Conservation (phyloP, 345 rosid species). For the Geranium rotundifolium region DNA sequence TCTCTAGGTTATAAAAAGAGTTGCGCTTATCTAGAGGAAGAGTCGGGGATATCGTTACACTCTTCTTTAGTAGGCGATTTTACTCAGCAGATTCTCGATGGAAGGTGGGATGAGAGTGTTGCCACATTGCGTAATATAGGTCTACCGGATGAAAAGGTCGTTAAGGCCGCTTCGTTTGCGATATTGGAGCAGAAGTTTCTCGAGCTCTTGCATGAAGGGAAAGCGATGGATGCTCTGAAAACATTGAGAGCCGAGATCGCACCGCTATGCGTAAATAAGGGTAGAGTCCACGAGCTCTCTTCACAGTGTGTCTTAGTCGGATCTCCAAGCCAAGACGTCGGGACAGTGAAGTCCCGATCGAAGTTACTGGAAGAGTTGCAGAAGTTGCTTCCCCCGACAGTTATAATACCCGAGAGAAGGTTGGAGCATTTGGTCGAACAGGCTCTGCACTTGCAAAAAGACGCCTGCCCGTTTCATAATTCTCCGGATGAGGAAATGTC, state of each 20-base stretch:
- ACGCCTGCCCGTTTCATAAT: conserved; percentile 49
- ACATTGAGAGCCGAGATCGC: conserved; percentile 55
- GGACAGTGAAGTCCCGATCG: conserved; percentile 29
- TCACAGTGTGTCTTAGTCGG: conserved; percentile 11
- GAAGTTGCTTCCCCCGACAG: conserved; percentile 38
- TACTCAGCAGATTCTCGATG: conserved; percentile 38
- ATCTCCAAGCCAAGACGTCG: conserved; percentile 16
- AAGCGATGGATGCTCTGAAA: conserved; percentile 40
- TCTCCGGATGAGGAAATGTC: conserved; percentile 42
- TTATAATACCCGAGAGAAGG: conserved; percentile 49
- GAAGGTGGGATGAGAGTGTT: conserved; percentile 50
- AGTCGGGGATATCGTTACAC: conserved; percentile 51
- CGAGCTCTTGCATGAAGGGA: conserved; percentile 35
- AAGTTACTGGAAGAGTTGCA: conserved; percentile 46
- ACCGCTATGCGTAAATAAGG: conserved; percentile 30
- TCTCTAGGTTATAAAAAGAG: conserved; percentile 53
- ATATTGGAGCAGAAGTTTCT: conserved; percentile 55
- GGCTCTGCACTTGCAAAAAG: conserved; percentile 48
- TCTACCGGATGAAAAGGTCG: conserved; percentile 24
- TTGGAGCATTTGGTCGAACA: conserved; percentile 58
- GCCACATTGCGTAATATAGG: conserved; percentile 32
- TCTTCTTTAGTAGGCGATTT: conserved; percentile 29
- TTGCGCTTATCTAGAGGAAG: conserved; percentile 50
- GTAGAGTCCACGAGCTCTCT: conserved; percentile 40
- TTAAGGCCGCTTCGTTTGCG: conserved; percentile 44